phyloP scores from a whole-genome alignment of 2,329 filamentous ascomycete genomes.

The Chaetomiaceae sp. region DNA sequence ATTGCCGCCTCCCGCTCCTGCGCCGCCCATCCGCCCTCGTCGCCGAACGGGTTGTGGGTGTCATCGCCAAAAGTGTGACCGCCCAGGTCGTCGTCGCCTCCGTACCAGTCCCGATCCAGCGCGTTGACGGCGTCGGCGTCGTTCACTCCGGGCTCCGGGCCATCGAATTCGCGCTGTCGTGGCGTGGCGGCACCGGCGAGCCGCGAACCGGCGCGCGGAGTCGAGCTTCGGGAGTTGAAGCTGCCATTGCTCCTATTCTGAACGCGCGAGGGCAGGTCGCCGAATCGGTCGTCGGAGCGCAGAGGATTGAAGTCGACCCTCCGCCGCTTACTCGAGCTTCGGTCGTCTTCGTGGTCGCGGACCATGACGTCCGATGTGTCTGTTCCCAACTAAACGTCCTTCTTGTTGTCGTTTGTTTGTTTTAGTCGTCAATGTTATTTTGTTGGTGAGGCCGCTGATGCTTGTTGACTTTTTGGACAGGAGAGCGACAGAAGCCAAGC shows the following conservation, averaged over 20 bases:
- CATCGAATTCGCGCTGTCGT: constrained; percentile 55
- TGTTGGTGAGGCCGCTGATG: too few relatives aligned
- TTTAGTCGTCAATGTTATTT: not conserved
- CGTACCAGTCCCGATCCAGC: constrained; percentile 90
- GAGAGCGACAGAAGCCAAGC: not conserved
- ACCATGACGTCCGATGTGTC: constrained; percentile 23
- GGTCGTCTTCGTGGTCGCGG: constrained; percentile 30
- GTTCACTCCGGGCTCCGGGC: constrained; percentile 54
- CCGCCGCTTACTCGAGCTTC: constrained; percentile 56
- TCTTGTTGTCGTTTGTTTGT: too few relatives aligned
- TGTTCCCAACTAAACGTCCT: too few relatives aligned
- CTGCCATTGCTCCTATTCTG: constrained; percentile 24
- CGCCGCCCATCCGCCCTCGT: constrained; percentile 66
- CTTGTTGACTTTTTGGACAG: constrained; percentile 6
- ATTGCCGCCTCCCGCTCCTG: constrained; percentile 68
- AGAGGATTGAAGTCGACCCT: constrained; percentile 58
- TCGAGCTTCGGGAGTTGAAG: constrained; percentile 26
- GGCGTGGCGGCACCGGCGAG: constrained; percentile 36
- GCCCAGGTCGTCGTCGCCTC: constrained; percentile 81
- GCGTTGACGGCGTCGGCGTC: constrained; percentile 64
- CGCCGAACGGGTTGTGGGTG: constrained; percentile 86
- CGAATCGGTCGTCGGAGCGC: constrained; percentile 52
- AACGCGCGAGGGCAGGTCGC: constrained; percentile 43
- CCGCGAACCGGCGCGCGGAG: constrained; percentile 29
- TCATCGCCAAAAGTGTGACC: constrained; percentile 84